Evolutionary conservation across 805 yeast genomes (phyloP).

Genomic region (Kodamaea leandrae): DNA sequence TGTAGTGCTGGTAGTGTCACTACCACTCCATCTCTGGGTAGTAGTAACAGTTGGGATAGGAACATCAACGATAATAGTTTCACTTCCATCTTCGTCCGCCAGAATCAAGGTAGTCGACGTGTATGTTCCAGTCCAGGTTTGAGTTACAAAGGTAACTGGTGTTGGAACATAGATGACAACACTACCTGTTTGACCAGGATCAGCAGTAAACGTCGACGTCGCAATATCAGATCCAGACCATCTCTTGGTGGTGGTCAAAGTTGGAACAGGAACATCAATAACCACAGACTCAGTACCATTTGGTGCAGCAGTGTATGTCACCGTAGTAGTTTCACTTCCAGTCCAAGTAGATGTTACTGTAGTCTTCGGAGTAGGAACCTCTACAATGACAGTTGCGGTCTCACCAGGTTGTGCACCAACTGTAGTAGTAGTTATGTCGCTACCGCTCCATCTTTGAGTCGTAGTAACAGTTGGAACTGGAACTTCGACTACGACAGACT

Average conservation of each 20-base stretch:
- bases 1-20: neutral
- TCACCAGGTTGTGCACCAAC: constrained; percentile 5
- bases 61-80: neutral
- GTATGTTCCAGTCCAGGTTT: constrained; percentile 11
- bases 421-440: constrained; percentile 8
- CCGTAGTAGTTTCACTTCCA: constrained; percentile 10
- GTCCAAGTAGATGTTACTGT: constrained; percentile 4
- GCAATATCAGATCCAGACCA: constrained; percentile 2
- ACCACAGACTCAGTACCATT: constrained; percentile 12
- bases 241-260: constrained; percentile 12
- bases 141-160: constrained; percentile 7
- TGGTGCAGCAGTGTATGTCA: constrained; percentile 12
- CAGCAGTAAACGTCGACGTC: constrained; percentile 3
- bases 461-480: constrained; percentile 12
- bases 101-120: neutral
- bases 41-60: neutral
- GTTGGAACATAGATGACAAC: constrained; percentile 9
- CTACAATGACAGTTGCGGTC: constrained; percentile 10
- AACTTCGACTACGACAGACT: constrained; percentile 10
- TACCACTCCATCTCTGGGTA: neutral
- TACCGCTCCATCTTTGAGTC: constrained; percentile 11
- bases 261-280: constrained; percentile 16
- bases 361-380: constrained; percentile 7
- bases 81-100: neutral
- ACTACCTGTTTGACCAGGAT: constrained; percentile 11